Evolutionary conservation across 345 rosid genomes (phyloP).

Genomic region (Acer campestre): DNA sequence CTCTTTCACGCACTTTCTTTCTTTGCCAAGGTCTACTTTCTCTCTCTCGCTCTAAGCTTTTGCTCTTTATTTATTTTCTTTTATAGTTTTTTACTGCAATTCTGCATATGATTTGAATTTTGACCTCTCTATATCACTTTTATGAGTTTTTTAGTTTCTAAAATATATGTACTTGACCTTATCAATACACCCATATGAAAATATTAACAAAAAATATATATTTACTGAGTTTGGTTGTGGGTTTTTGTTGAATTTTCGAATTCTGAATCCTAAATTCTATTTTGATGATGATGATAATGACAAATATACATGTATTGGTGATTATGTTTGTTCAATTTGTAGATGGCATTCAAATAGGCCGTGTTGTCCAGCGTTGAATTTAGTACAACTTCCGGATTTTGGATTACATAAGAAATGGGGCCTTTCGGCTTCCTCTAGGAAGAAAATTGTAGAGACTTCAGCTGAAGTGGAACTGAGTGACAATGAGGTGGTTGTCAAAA

Average conservation of each 20-base stretch:
- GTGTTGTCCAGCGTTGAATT: slow-evolving; percentile 34
- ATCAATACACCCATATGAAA: not conserved
- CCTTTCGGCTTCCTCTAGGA: slow-evolving; percentile 53
- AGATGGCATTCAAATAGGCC: slow-evolving; percentile 57
- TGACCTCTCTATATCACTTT: not conserved
- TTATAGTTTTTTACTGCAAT: not conserved
- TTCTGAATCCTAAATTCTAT: no score
- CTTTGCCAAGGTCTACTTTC: slow-evolving; percentile 61
- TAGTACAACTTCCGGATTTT: slow-evolving; percentile 44
- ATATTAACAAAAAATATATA: not conserved
- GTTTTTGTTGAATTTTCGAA: no score
- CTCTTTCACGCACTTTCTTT: slow-evolving; percentile 56
- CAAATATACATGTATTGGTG: not conserved
- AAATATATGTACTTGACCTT: not conserved
- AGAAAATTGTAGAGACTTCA: slow-evolving; percentile 42
- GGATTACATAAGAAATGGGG: slow-evolving; percentile 48
- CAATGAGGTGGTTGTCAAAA: slow-evolving; percentile 44
- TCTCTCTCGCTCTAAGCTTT: slow-evolving; percentile 22
- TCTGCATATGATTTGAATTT: not conserved
- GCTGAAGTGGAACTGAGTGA: slow-evolving; percentile 47
- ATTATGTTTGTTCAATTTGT: slow-evolving; percentile 11
- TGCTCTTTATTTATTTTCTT: not conserved
- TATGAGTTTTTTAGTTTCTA: not conserved
- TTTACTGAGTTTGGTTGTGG: not conserved
- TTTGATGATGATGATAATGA: not conserved